A percentile compares a stretch with the other conserved stretches of the same genome.
Conservation (phyloP, 1,284 basidiomycete species). For the Phaffia rhodozyma region DNA sequence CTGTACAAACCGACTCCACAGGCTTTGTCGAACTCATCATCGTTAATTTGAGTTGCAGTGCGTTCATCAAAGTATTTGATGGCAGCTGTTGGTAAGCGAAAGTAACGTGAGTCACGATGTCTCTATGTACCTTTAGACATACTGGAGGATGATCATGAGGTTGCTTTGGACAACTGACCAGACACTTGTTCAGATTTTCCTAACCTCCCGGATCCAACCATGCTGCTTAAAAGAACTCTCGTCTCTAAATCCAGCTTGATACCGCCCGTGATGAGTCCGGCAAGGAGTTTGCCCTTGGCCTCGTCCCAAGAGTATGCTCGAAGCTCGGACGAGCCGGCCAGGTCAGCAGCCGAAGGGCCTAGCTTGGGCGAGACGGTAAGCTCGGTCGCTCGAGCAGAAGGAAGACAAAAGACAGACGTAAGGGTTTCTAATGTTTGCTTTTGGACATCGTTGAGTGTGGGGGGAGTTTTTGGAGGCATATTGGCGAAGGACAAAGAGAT, state of each 20-base stretch:
- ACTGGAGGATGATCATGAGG: not conserved
- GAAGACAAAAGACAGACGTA: slow-evolving; percentile 69
- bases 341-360: slow-evolving; percentile 54
- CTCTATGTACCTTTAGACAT: not conserved
- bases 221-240: slow-evolving; percentile 54
- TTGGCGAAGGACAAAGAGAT: not conserved
- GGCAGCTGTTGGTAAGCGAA: slow-evolving; percentile 45
- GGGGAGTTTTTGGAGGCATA: slow-evolving; percentile 39
- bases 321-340: slow-evolving; percentile 50
- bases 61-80: slow-evolving; percentile 61
- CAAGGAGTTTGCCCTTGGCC: slow-evolving; percentile 63
- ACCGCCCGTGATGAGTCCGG: slow-evolving; percentile 54
- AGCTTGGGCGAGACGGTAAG: slow-evolving; percentile 67
- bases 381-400: slow-evolving; percentile 67
- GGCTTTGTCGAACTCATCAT: slow-evolving; percentile 60
- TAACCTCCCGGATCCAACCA: slow-evolving; percentile 58
- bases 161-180: slow-evolving; percentile 42
- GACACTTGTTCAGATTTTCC: slow-evolving; percentile 77
- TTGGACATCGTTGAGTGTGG: slow-evolving; percentile 32
- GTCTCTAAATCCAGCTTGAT: slow-evolving; percentile 50
- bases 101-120: slow-evolving; percentile 5
- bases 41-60: slow-evolving; percentile 47
- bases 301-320: slow-evolving; percentile 50
- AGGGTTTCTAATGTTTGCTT: slow-evolving; percentile 42
- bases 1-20: slow-evolving; percentile 73